Base-by-base conservation (phyloP, 495 filamentous ascomycete genomes). In the Hyaloscypha finlandica region DNA sequence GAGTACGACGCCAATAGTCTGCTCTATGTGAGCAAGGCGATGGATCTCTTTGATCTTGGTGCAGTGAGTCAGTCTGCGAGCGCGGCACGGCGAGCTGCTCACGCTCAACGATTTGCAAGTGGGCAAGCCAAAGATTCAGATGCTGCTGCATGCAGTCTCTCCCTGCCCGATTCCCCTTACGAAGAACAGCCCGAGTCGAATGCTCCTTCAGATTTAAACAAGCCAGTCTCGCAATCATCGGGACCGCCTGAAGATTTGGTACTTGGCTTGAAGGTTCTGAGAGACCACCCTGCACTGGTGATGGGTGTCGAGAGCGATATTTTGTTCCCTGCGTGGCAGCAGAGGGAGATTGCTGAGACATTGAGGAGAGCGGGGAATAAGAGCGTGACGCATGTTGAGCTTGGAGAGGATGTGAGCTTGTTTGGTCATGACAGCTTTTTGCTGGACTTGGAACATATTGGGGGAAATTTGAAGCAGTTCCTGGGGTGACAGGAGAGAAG, bases 351-450 rank as follows among this genome's bases (percentile, higher is more conserved):
- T 68, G 96, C 95, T 3, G 87, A 92, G 73, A 90, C 96, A 1
- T 78, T 99, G 69, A 84, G 87, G 61, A 83, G 81, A 33, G 83
- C 84, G 0, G 95, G 96, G 2, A 98, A 97, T 71, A 78, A 83
- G 63, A 86, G 79, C 11, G 93, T 98, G 2, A 88, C 87, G 61
- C 93, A 99, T 79, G 84, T 93, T 9, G 96, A 99, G 75, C 79
- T 98, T 32, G 95, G 93, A 51, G 93, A 97, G 78, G 93, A 97
- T 76, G 81, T 92, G 66, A 96, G 92, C 61, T 70, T 96, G 66
- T 99, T 98, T 74, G 95, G 95, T 6, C 95, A 99, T 75, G 95
- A 99, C 74, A 98, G 94, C 2, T 99, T 99, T 73, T 79, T 99
- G 65, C 78, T 99, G 25, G 95, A 99, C 77, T 79, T 97, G 51